Evolutionary conservation across 208 protist species (phyloP).

Genomic region (Leishmania braziliensis): DNA sequence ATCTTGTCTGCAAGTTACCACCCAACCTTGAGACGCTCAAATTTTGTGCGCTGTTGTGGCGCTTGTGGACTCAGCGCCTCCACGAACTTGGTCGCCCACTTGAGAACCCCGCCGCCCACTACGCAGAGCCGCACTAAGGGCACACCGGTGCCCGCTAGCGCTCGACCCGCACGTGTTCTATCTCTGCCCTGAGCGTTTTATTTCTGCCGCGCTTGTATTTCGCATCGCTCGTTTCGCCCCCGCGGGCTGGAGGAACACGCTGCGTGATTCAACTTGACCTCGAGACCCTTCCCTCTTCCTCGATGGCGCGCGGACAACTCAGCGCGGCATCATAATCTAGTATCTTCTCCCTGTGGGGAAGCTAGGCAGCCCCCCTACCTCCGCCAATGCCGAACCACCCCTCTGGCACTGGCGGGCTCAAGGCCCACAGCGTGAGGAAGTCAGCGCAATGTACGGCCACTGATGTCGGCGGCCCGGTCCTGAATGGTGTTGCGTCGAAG

Average conservation of each 20-base stretch:
- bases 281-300: background rate
- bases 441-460: no score
- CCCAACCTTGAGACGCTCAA: slow-evolving; percentile 29
- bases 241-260: background rate
- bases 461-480: no score
- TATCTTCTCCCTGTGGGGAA: no score
- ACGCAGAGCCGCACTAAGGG: slow-evolving; percentile 40
- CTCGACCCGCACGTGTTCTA: background rate
- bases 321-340: background rate
- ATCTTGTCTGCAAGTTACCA: slow-evolving; percentile 26
- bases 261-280: background rate
- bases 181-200: background rate
- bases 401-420: no score
- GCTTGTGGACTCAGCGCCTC: slow-evolving; percentile 33
- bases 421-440: no score
- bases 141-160: background rate
- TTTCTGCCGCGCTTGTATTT: background rate
- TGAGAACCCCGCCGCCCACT: slow-evolving; percentile 26
- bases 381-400: no score
- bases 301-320: background rate
- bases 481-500: no score
- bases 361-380: no score
- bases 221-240: background rate
- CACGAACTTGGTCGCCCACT: slow-evolving; percentile 29
- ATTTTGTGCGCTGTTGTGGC: slow-evolving; percentile 35